phyloP scores from a whole-genome alignment of 1,139 yeast species.

The Pichia sp. region DNA sequence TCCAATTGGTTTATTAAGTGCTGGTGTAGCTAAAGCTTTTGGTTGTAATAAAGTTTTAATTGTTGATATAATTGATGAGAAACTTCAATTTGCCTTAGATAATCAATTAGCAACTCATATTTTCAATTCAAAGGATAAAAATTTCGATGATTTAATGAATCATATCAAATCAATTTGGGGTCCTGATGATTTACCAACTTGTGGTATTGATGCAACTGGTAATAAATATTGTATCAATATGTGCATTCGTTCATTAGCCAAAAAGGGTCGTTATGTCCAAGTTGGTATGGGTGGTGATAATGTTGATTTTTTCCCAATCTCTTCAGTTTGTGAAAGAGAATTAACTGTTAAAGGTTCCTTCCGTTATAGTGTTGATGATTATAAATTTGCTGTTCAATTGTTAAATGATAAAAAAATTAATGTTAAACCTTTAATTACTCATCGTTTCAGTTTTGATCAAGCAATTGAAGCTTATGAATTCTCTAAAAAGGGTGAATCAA shows the following conservation, averaged over 20 bases:
- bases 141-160: slow-evolving; percentile 30
- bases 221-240: slow-evolving; percentile 45
- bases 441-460: slow-evolving; percentile 63
- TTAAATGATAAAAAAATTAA: slow-evolving; percentile 55
- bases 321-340: slow-evolving; percentile 64
- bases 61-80: slow-evolving; percentile 55
- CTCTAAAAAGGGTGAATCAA: slow-evolving; percentile 47
- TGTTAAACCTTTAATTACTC: slow-evolving; percentile 66
- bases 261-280: slow-evolving; percentile 50
- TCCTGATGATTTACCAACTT: slow-evolving; percentile 39
- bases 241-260: slow-evolving; percentile 38
- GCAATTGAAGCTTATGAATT: slow-evolving; percentile 77
- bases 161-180: slow-evolving; percentile 29
- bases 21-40: slow-evolving; percentile 70
- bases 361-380: slow-evolving; percentile 77
- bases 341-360: slow-evolving; percentile 66
- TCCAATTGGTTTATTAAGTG: slow-evolving; percentile 80
- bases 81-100: slow-evolving; percentile 51
- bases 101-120: slow-evolving; percentile 47
- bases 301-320: slow-evolving; percentile 56
- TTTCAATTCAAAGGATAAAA: slow-evolving; percentile 44
- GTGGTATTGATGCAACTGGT: slow-evolving; percentile 51
- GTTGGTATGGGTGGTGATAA: slow-evolving; percentile 50
- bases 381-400: slow-evolving; percentile 64
- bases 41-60: slow-evolving; percentile 70